Conservation (phyloP, 805 yeast species). For the Kodamaea lidongshanica region DNA sequence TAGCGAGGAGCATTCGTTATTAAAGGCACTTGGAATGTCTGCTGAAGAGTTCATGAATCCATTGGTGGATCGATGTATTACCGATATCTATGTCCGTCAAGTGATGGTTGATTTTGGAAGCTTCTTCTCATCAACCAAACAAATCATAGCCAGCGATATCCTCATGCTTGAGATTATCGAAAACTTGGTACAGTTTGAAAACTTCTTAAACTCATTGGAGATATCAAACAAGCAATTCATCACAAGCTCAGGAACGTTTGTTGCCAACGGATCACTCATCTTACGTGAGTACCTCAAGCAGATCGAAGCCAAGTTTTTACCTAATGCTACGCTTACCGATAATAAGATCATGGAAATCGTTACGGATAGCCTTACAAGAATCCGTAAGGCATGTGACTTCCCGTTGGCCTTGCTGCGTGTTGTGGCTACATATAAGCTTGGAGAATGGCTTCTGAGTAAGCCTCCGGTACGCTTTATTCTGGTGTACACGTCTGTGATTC, state of each 20-base stretch:
- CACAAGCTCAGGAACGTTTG: constrained; percentile 11
- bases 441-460: constrained; percentile 61
- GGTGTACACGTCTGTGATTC: constrained; percentile 44
- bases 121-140: constrained; percentile 10
- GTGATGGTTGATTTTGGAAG: constrained; percentile 12
- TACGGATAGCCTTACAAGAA: constrained; percentile 62
- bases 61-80: constrained; percentile 8
- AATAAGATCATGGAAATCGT: constrained; percentile 66
- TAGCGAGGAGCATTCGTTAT: constrained; percentile 44
- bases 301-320: constrained; percentile 46
- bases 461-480: constrained; percentile 46
- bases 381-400: constrained; percentile 61
- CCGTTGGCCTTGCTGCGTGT: constrained; percentile 45
- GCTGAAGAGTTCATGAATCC: constrained; percentile 8
- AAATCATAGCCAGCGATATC: constrained; percentile 20
- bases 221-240: constrained; percentile 9
- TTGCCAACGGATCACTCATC: constrained; percentile 26
- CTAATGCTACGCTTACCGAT: constrained; percentile 54
- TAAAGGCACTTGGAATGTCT: constrained; percentile 25
- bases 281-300: constrained; percentile 52
- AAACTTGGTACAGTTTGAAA: constrained; percentile 20
- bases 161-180: constrained; percentile 43
- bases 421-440: constrained; percentile 48
- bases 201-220: constrained; percentile 10
- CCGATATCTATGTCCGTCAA: constrained; percentile 10